Base-by-base conservation (phyloP, 75 land plant species). In the Cunninghamia lanceolata region DNA sequence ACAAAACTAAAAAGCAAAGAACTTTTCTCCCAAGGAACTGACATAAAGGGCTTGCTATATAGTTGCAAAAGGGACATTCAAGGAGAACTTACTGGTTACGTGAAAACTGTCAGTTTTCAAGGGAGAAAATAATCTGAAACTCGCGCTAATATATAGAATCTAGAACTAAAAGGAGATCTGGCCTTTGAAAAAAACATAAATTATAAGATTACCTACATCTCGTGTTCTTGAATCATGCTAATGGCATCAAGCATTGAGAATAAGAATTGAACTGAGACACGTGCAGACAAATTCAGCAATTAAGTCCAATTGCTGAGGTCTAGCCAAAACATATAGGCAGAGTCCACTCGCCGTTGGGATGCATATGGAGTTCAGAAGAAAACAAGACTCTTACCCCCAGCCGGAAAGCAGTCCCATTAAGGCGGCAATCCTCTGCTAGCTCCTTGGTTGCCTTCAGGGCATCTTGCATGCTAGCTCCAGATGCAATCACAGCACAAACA, bases 401-500 rank as follows among this genome's bases (percentile, higher is more conserved):
- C 11, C 99, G 90, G 84, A 98, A 98, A 68, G 97, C 97, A 84
- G 99, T 97, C 68, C 99, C 99, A 46, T 90, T 92, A 36, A 83
- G 66, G 36, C 99, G 91, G 85, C 99, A 98, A 89, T 98, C 94
- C n/a, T 93, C 91, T 82, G 99, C 99, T 45, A 98, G 88, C 45
- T 87, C 86, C 80, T 98, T 98, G 54, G 96, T 94, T 76, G 93
- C 97, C 35, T 85, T 35, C 28, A 98, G 83, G 40, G 97, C 97
- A 32, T 95, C 99, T 59, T 93, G 80, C 97, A 95, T 93, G 86
- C 90, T 93, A 54, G 89, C 85, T 82, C 99, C 99, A 80, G 95
- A 93, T 10, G 99, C 99, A 89, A 98, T 93, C 40, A 95, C 94
- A 19, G 99, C 99, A 92, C 95, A 94, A 16, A 94, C 97, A 78